A percentile compares a stretch with the other conserved stretches of the same genome.
Conservation (phyloP, 1,284 basidiomycete genomes). For the Microbotryum violaceum region DNA sequence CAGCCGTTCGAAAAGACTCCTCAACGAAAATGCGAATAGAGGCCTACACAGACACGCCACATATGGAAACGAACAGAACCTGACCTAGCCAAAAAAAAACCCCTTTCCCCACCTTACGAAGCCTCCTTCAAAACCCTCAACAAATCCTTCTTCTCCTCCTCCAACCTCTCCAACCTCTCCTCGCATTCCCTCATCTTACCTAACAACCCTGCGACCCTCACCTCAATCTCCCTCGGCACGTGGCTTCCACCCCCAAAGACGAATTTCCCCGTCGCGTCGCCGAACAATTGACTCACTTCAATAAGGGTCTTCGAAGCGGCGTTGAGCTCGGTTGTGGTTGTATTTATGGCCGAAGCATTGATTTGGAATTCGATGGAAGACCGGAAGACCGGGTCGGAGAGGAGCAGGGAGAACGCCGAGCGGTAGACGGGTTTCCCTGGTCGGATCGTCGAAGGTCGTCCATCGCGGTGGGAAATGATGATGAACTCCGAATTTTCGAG, state of each 20-base stretch:
- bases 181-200: conserved; percentile 30
- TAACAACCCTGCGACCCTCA: conserved; percentile 29
- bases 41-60: no score
- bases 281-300: conserved; percentile 31
- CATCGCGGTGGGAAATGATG: conserved; percentile 64
- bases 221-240: conserved; percentile 33
- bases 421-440: conserved; percentile 86
- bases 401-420: conserved; percentile 73
- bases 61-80: background rate
- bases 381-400: conserved; percentile 68
- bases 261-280: conserved; percentile 25
- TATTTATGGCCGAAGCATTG: conserved; percentile 64
- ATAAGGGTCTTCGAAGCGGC: conserved; percentile 61
- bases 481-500: conserved; percentile 90
- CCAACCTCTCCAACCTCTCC: conserved; percentile 26
- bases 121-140: conserved; percentile 56
- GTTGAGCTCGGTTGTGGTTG: conserved; percentile 58
- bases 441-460: conserved; percentile 71
- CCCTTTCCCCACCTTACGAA: conserved; percentile 7
- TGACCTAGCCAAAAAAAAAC: conserved; percentile 2
- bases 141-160: conserved; percentile 70
- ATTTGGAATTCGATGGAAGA: conserved; percentile 73
- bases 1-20: background rate
- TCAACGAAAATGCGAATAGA: no score
- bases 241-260: conserved; percentile 25